phyloP scores from a whole-genome alignment of 441 rosid genomes.

The Eutrema salsugineum region DNA sequence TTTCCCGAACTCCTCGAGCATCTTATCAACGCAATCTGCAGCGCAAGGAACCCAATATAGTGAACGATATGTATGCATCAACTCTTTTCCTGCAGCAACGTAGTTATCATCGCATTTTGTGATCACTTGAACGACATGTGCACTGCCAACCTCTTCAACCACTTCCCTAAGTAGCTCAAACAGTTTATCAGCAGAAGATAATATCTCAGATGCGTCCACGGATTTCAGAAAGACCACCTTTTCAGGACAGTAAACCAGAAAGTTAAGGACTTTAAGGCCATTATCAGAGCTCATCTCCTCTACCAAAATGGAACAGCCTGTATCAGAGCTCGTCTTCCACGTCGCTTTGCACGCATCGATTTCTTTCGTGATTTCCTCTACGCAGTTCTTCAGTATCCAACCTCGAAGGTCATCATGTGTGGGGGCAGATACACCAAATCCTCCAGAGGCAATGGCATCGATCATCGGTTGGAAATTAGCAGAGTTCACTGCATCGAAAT shows the following conservation, averaged over 20 bases:
- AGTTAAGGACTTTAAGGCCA: conserved; percentile 47
- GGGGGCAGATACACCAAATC: conserved; percentile 38
- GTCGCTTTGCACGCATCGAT: conserved; percentile 32
- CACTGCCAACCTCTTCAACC: conserved; percentile 71
- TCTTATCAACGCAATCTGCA: conserved; percentile 53
- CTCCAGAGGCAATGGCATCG: conserved; percentile 55
- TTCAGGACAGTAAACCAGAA: conserved; percentile 56
- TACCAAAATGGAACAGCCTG: conserved; percentile 72
- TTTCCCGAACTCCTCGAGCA: conserved; percentile 70
- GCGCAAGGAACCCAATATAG: conserved; percentile 85
- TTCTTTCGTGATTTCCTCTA: conserved; percentile 60
- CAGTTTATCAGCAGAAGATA: conserved; percentile 49
- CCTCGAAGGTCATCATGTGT: conserved; percentile 59
- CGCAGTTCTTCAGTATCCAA: conserved; percentile 55
- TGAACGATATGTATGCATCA: conserved; percentile 49
- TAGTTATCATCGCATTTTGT: conserved; percentile 43
- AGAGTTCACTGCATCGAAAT: conserved; percentile 58
- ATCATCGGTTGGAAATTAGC: conserved; percentile 59
- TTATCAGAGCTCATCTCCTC: conserved; percentile 50
- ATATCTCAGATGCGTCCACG: conserved; percentile 51
- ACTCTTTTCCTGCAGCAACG: conserved; percentile 51
- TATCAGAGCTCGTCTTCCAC: conserved; percentile 65
- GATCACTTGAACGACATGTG: conserved; percentile 72
- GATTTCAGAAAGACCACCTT: conserved; percentile 66
- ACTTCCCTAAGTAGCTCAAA: conserved; percentile 50